Evolutionary conservation across 208 protist species (phyloP).

Genomic region (Phytomonas sp.): DNA sequence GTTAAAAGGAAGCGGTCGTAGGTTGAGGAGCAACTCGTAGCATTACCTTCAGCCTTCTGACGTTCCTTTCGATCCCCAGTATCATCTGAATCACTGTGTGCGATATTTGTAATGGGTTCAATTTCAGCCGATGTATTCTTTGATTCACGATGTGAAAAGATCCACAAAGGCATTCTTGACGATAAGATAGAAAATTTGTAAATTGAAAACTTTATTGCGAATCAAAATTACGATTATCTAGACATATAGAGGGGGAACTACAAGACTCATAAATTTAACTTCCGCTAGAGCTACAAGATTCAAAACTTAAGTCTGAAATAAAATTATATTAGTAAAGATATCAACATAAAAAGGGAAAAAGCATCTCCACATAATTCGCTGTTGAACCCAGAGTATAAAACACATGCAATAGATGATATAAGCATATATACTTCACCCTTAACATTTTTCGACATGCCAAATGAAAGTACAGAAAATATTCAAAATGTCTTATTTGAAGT

Average conservation of each 20-base stretch:
- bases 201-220: neutral
- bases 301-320: neutral
- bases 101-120: conserved; percentile 1
- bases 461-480: neutral
- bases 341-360: neutral
- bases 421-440: conserved; percentile 4
- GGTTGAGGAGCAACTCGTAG: conserved; percentile 1
- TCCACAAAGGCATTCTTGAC: neutral
- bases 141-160: neutral
- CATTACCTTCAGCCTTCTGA: neutral
- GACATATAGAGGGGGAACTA: neutral
- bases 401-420: conserved; percentile 7
- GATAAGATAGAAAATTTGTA: neutral
- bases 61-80: neutral
- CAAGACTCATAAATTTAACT: neutral
- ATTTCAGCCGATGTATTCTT: neutral
- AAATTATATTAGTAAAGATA: neutral
- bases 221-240: neutral
- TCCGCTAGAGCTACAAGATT: neutral
- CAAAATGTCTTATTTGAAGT: conserved; percentile 7
- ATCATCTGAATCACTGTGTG: neutral
- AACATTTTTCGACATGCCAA: neutral
- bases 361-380: neutral
- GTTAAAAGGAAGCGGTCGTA: conserved; percentile 25
- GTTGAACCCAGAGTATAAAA: neutral